Evolutionary conservation across 345 rosid species (phyloP), one percentile per base, ranked within the genome.

Genomic region (Physaria fendleri): DNA sequence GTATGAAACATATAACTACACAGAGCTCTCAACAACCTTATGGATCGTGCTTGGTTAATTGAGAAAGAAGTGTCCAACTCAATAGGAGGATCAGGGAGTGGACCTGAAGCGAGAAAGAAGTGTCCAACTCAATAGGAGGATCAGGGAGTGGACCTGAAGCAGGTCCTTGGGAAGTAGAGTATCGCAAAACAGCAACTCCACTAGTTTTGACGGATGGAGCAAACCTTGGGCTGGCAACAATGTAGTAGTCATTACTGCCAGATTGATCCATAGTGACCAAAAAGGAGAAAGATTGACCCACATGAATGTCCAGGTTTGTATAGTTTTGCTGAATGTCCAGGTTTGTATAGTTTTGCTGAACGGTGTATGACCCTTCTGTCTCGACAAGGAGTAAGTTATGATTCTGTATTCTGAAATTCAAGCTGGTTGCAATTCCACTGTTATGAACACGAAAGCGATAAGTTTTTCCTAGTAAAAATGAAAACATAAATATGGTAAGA

Each of bases 41-140:
- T 5, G 62, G 98, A 91, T 71, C 98, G 76, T 60, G 96, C 98
- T 84, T 88, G 98, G 80, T 78, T 91, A 90, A 91, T 91, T 67
- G 98, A 91, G 85, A 83, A 84, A 80, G 23, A 84, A 12, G 81
- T 50, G 73, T 84, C 95, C 15, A 46, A 54, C 72, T 72, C 91
- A 76, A 71, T 76, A 75, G 94, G 87, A 78, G 77, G 78, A 77
- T 78, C 87, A 62, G 96, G 95, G 73, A 88, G 91, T 75, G 88
- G 88, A 69, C 98, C 92, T 58, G 83, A 77, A 61, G 89, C 88
- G 98, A 91, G 85, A 83, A 84, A 80, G 23, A 84, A 12, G 81
- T 50, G 73, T 84, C 95, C 15, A 46, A 54, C 72, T 72, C 91
- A 76, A 71, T 76, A 75, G 94, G 87, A 78, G 77, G 78, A 77